phyloP scores from a whole-genome alignment of 345 rosid species.

The Citrus sp. region DNA sequence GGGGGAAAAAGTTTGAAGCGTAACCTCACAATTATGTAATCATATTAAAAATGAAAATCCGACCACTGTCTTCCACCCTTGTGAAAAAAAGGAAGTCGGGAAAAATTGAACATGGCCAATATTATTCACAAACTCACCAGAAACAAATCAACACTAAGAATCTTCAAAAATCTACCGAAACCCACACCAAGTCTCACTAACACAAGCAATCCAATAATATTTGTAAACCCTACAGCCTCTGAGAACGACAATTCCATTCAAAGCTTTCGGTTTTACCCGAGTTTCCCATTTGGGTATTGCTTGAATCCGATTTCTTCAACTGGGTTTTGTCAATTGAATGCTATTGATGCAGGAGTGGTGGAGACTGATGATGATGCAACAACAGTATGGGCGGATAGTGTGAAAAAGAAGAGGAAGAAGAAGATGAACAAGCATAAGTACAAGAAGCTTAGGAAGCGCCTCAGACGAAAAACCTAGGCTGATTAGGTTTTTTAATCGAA shows the following conservation, averaged over 20 bases:
- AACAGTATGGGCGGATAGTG: constrained; percentile 70
- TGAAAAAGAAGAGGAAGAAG: constrained; percentile 98
- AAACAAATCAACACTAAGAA: constrained; percentile 23
- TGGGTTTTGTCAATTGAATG: constrained; percentile 18
- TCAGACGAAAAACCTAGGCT: constrained; percentile 45
- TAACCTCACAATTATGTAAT: too few relatives aligned
- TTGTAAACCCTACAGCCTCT: constrained; percentile 5
- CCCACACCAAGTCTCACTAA: neutral
- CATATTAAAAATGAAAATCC: too few relatives aligned
- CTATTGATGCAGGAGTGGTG: constrained; percentile 7
- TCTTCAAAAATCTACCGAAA: constrained; percentile 17
- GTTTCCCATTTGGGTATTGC: constrained; percentile 34
- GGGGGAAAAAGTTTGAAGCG: neutral
- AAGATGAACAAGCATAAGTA: constrained; percentile 97
- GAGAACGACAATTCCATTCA: constrained; percentile 7
- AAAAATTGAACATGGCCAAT: constrained; percentile 29
- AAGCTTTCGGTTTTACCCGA: constrained; percentile 31
- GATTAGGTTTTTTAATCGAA: neutral
- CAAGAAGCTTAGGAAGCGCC: constrained; percentile 74
- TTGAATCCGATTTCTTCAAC: constrained; percentile 19
- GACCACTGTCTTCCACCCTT: neutral
- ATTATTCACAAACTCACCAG: constrained; percentile 26
- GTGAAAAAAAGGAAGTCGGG: neutral
- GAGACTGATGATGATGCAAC: constrained; percentile 23
- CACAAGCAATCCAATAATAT: constrained; percentile 17